A percentile compares a stretch with the other conserved stretches of the same genome.
These are phyloP conservation scores for Schwanniomyces vanrijiae DNA, from an alignment of 805 yeast genomes.

Conservation along the genomic window DNA sequence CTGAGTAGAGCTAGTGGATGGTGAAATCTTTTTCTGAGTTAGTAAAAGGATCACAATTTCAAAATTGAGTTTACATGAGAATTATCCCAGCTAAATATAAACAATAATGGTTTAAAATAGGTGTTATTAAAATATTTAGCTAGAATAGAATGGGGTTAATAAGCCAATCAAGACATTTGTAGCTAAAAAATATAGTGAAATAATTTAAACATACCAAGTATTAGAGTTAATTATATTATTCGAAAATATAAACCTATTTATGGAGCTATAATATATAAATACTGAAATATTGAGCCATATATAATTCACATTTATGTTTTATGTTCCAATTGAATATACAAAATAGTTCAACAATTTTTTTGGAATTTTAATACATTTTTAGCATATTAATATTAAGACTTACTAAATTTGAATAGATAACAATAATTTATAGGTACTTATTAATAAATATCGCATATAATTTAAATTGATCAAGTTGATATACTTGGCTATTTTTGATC, in stretches of 20 bases:
- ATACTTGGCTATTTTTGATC: no score
- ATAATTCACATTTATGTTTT: background rate
- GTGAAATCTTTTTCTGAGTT: background rate
- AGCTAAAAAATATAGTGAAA: no score
- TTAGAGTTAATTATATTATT: no score
- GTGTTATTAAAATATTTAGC: slow-evolving; percentile 59
- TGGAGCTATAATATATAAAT: background rate
- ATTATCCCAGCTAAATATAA: slow-evolving; percentile 79
- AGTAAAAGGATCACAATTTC: slow-evolving; percentile 72
- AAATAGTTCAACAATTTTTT: background rate
- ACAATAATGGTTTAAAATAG: slow-evolving; percentile 57
- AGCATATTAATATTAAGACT: background rate
- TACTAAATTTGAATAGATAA: no score
- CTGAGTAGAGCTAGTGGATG: slow-evolving; percentile 4
- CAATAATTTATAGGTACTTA: no score
- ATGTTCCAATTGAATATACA: background rate
- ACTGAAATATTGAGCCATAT: background rate
- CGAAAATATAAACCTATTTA: no score
- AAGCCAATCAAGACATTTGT: no score
- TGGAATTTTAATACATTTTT: background rate
- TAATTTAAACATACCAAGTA: no score
- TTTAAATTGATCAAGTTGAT: no score
- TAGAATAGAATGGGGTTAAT: slow-evolving; percentile 50
- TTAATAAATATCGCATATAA: no score
- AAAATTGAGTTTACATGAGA: slow-evolving; percentile 82